Conservation (phyloP, 129 eudicot genomes). For the Rutidosis leptorrhynchoides region DNA sequence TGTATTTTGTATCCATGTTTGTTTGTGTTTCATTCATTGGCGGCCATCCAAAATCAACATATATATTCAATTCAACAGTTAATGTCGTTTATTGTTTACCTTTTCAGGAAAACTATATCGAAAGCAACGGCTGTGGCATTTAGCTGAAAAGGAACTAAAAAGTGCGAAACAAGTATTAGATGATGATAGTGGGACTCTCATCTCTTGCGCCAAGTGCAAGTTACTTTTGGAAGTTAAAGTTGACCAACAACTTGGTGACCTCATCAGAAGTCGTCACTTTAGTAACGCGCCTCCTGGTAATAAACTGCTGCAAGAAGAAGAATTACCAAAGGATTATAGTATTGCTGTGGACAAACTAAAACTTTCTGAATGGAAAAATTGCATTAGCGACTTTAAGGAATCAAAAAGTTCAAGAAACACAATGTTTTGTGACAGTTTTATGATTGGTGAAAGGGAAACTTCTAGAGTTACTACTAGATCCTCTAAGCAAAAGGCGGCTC, state of each 20-base stretch:
- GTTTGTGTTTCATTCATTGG: slow-evolving; percentile 14
- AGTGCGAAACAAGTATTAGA: slow-evolving; percentile 50
- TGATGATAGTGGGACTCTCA: slow-evolving; percentile 30
- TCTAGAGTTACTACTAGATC: slow-evolving; percentile 67
- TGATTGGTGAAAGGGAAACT: slow-evolving; percentile 25
- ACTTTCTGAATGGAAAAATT: slow-evolving; percentile 47
- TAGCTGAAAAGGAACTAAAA: slow-evolving; percentile 70
- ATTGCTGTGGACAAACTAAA: slow-evolving; percentile 50
- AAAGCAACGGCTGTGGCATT: slow-evolving; percentile 54
- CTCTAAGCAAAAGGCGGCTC: slow-evolving; percentile 33
- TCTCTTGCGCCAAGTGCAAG: slow-evolving; percentile 65
- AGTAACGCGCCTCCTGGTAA: slow-evolving; percentile 28
- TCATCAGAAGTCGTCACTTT: slow-evolving; percentile 41
- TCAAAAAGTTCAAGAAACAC: slow-evolving; percentile 23
- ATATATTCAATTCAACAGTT: slow-evolving; percentile 17
- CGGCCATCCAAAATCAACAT: slow-evolving; percentile 19
- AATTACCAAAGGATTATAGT: slow-evolving; percentile 45
- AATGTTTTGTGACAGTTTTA: slow-evolving; percentile 23
- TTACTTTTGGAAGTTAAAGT: slow-evolving; percentile 54
- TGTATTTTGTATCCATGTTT: no score
- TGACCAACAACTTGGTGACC: slow-evolving; percentile 71
- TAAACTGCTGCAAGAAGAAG: slow-evolving; percentile 26
- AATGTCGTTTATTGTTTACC: not conserved
- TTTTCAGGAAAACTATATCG: slow-evolving; percentile 67
- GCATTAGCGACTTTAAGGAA: slow-evolving; percentile 40